Conservation (phyloP, 805 yeast genomes). For the Lipomyces yamanashiensis region DNA sequence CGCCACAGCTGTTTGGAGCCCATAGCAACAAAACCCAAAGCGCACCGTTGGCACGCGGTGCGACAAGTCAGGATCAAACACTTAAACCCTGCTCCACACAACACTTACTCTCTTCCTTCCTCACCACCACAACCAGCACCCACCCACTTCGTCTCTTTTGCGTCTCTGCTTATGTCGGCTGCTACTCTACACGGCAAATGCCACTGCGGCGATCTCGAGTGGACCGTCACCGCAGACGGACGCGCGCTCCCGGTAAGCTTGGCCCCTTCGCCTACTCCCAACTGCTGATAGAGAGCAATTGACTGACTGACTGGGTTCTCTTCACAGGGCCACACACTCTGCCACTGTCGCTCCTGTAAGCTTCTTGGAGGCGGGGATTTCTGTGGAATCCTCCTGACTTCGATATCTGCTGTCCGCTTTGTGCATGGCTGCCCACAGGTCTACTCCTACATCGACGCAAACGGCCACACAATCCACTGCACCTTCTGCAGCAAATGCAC, state of each 20-base stretch:
- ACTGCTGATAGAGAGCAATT: not conserved
- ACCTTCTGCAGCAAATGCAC: constrained; percentile 36
- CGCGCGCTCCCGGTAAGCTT: constrained; percentile 28
- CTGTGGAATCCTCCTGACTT: constrained; percentile 34
- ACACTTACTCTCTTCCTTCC: not conserved
- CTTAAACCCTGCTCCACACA: not conserved
- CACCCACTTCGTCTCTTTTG: not conserved
- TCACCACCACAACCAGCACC: not conserved
- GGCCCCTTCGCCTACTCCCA: not conserved
- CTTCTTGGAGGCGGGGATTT: constrained; percentile 36
- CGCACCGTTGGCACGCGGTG: no score
- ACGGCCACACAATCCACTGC: constrained; percentile 29
- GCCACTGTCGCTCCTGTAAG: constrained; percentile 36
- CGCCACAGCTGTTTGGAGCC: no score
- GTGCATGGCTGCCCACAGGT: constrained; percentile 32
- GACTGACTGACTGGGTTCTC: not conserved
- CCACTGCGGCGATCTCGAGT: constrained; percentile 36
- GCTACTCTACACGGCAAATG: constrained; percentile 34
- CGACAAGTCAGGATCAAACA: no score
- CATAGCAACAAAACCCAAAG: no score
- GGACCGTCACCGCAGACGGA: constrained; percentile 33
- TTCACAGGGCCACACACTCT: constrained; percentile 32
- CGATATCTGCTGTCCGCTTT: constrained; percentile 32
- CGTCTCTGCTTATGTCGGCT: not conserved
- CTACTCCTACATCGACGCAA: constrained; percentile 28